Evolutionary conservation across 208 protist genomes (phyloP).

Genomic region (Trypanosoma cruzi): DNA sequence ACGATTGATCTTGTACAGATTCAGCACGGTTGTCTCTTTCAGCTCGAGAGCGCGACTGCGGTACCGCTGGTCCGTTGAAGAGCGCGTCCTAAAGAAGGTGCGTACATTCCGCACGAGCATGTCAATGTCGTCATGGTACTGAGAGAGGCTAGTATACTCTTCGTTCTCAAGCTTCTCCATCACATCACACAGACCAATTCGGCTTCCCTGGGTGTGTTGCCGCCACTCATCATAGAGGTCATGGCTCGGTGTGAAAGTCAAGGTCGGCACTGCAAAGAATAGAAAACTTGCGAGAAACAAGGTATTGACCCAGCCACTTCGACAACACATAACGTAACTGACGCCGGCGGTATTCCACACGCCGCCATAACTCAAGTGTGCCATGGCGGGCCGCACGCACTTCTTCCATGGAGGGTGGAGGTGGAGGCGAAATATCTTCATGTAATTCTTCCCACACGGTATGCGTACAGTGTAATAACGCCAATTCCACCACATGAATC

Average conservation of each 20-base stretch:
- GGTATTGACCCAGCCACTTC: constrained; percentile 78
- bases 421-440: constrained; percentile 26
- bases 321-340: constrained; percentile 83
- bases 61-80: constrained; percentile 55
- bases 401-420: constrained; percentile 23
- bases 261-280: constrained; percentile 67
- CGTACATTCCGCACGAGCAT: constrained; percentile 76
- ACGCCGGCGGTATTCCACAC: constrained; percentile 76
- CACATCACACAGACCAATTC: constrained; percentile 70
- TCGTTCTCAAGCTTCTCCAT: constrained; percentile 79
- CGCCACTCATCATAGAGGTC: constrained; percentile 62
- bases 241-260: constrained; percentile 55
- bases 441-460: constrained; percentile 8
- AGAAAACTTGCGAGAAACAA: constrained; percentile 58
- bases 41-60: constrained; percentile 74
- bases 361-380: constrained; percentile 53
- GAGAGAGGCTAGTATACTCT: constrained; percentile 79
- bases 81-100: constrained; percentile 75
- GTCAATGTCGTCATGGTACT: constrained; percentile 88
- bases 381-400: constrained; percentile 20
- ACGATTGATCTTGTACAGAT: constrained; percentile 83
- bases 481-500: constrained; percentile 48
- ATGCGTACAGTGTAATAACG: constrained; percentile 32
- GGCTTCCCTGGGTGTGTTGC: constrained; percentile 48
- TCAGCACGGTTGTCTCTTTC: constrained; percentile 78